These are phyloP conservation scores for Fagopyrum homotropicum DNA, from an alignment of 148 eudicot species.

Conservation along the genomic window DNA sequence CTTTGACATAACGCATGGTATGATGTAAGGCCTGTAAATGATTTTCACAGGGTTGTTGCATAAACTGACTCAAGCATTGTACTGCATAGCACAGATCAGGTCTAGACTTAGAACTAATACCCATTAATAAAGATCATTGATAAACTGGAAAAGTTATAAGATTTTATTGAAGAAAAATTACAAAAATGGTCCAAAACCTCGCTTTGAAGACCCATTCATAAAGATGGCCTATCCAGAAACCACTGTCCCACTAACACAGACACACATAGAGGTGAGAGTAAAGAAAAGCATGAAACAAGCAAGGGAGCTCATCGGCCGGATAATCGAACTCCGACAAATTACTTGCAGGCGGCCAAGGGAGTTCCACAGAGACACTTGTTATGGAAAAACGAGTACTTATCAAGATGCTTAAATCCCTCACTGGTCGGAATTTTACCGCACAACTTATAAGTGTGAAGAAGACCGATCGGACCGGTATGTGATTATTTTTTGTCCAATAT, in stretches of 20 bases:
- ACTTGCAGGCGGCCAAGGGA: conserved; percentile 14
- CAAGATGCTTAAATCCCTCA: conserved; percentile 13
- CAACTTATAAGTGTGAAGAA: conserved; percentile 16
- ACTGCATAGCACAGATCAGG: too few relatives aligned
- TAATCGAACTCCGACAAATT: background rate
- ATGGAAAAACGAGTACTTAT: conserved; percentile 11
- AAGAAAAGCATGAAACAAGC: background rate
- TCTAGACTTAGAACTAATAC: too few relatives aligned
- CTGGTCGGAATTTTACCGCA: conserved; percentile 38
- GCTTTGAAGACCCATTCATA: too few relatives aligned
- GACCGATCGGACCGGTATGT: conserved; percentile 5
- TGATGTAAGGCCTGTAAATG: too few relatives aligned
- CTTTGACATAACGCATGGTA: too few relatives aligned
- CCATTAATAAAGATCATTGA: too few relatives aligned
- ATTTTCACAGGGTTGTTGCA: too few relatives aligned
- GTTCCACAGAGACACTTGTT: conserved; percentile 17
- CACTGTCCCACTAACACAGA: background rate
- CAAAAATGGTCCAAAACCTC: too few relatives aligned
- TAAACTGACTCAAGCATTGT: too few relatives aligned
- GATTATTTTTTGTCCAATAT: background rate
- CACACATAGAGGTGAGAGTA: background rate
- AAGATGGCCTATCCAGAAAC: too few relatives aligned
- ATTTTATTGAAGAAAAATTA: too few relatives aligned
- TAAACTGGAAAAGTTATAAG: too few relatives aligned
- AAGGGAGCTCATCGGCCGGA: background rate